A percentile compares a stretch with the other conserved stretches of the same genome.
Conservation (phyloP, 1,284 basidiomycete species). For the Austropuccinia psidii region DNA sequence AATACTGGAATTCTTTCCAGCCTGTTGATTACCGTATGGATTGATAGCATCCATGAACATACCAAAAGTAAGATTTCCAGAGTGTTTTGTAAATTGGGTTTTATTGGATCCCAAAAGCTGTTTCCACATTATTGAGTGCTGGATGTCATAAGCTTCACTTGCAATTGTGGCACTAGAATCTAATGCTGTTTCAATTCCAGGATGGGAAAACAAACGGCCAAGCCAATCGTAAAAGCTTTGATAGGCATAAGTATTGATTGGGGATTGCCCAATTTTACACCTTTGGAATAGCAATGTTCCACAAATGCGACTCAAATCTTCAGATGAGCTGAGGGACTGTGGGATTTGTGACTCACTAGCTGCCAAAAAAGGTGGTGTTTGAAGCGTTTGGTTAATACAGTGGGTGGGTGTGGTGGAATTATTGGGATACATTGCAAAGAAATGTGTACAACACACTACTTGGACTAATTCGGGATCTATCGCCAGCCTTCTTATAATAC, state of each 20-base stretch:
- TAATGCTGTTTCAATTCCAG: neutral
- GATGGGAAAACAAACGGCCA: neutral
- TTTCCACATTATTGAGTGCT: constrained; percentile 2
- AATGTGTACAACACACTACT: constrained; percentile 4
- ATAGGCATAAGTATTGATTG: neutral
- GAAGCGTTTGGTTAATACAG: neutral
- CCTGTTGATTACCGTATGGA: neutral
- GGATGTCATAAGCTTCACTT: neutral
- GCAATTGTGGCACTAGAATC: neutral
- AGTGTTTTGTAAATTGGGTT: neutral
- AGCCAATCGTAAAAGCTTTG: neutral
- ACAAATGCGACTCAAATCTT: neutral
- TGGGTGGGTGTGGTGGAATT: neutral
- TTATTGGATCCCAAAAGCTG: neutral
- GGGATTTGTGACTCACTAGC: too few species aligned
- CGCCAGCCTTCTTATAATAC: constrained; percentile 3
- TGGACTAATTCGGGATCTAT: constrained; percentile 11
- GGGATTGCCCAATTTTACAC: neutral
- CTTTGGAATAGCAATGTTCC: neutral
- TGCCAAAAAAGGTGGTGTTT: too few species aligned
- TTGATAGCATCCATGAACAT: constrained; percentile 23
- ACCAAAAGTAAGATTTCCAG: neutral
- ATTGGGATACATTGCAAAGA: constrained; percentile 27
- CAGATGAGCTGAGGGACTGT: too few species aligned
- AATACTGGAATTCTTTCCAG: neutral